Base-by-base conservation (phyloP, 441 rosid species). In the Capsella rubella region DNA sequence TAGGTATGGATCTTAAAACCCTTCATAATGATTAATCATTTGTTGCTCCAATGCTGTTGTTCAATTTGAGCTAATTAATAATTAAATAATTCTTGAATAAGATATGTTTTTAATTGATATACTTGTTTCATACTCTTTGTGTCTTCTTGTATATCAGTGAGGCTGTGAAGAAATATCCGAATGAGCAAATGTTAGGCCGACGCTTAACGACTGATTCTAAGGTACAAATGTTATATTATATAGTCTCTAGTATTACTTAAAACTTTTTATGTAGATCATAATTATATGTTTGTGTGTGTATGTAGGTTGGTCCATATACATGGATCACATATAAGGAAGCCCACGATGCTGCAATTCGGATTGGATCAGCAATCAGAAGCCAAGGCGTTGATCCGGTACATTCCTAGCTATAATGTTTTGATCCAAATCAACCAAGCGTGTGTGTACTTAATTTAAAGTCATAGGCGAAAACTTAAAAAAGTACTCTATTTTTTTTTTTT, bases 281-380 rank as follows among this genome's bases (percentile, higher is more conserved):
- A 67, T 31, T 50, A 27, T 50, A 27, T 35, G 10, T 35, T 1
- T 39, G 46, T 42, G 15, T 40, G 46, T 57, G 13, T 61, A 14
- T 27, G 7, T 75, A 92, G 90, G 91, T 66, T 1, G 97, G 97
- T 76, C 84, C 97, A 49, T 92, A 88, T 60, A 84, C 54, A 46
- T 95, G 99, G 99, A 80, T 81, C 65, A 89, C 97, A 16, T 95
- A 90, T 73, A 79, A 80, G 68, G 89, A 95, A 69, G 98, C 83
- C 60, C 78, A 88, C 61, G 93, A 89, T 74, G 66, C 87, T 15
- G 87, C 91, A 4, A 51, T 85, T 18, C 82, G 81, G 53, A 68
- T 89, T 5, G 97, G 99, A 50, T 89, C 92, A 14, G 91, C 97
- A 64, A 87, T 88, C 79, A 84, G 95, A 57, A 84, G 79, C 81